Conservation (phyloP, 164 flowering plant species). For the Magnolia officinalis region DNA sequence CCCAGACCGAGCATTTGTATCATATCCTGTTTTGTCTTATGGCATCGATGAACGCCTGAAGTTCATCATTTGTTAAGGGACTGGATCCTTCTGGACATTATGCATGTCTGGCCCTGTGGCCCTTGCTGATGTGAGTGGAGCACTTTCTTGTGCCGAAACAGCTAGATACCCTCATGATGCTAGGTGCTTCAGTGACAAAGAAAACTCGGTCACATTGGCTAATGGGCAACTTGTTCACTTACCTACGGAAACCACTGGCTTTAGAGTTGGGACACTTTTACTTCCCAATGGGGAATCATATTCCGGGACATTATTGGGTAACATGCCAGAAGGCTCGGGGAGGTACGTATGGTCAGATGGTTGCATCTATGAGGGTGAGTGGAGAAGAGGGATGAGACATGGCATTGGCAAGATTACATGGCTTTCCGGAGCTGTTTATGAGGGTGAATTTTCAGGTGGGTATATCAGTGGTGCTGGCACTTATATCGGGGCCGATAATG, state of each 20-base stretch:
- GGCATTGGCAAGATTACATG: conserved; percentile 71
- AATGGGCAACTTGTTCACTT: conserved; percentile 48
- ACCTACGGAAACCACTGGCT: conserved; percentile 42
- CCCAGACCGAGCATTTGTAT: background rate
- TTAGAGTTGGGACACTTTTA: conserved; percentile 62
- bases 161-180: conserved; percentile 52
- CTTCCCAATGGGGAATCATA: conserved; percentile 74
- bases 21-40: background rate
- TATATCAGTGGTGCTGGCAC: conserved; percentile 87
- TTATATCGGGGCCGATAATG: conserved; percentile 41
- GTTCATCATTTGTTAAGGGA: conserved; percentile 19
- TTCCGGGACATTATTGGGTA: conserved; percentile 73
- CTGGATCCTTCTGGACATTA: conserved; percentile 38
- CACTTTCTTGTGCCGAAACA: conserved; percentile 46
- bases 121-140: conserved; percentile 39
- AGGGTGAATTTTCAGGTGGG: conserved; percentile 93
- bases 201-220: conserved; percentile 14
- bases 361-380: conserved; percentile 79
- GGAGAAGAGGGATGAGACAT: conserved; percentile 88
- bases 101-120: conserved; percentile 96
- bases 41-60: conserved; percentile 18
- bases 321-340: conserved; percentile 80
- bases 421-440: conserved; percentile 81
- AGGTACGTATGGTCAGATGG: conserved; percentile 84
- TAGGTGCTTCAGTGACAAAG: conserved; percentile 29